phyloP scores from a whole-genome alignment of 2,329 filamentous ascomycete genomes.

The Neofusicoccum cordaticola region DNA sequence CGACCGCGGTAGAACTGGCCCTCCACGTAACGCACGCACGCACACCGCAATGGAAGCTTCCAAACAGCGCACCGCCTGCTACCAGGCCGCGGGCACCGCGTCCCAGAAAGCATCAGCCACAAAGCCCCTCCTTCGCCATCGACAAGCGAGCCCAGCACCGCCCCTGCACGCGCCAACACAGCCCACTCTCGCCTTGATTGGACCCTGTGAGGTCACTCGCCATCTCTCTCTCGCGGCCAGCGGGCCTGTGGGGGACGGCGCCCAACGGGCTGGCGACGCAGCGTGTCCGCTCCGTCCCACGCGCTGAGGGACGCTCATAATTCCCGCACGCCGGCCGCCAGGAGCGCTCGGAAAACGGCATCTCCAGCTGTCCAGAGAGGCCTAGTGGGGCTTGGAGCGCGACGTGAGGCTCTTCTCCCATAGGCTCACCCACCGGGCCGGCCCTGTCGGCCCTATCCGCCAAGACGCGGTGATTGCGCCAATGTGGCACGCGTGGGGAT shows the following conservation, averaged over 20 bases:
- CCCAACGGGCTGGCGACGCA: background rate
- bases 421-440: constrained; percentile 5
- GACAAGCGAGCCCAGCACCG: constrained; percentile 8
- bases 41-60: constrained; percentile 7
- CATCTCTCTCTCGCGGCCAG: background rate
- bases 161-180: constrained; percentile 5
- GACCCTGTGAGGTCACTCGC: background rate
- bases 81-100: constrained; percentile 1
- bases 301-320: background rate
- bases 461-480: constrained; percentile 6
- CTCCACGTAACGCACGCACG: constrained; percentile 9
- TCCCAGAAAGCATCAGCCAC: background rate
- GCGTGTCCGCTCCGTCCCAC: background rate
- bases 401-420: constrained; percentile 5
- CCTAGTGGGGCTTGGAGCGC: background rate
- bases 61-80: background rate
- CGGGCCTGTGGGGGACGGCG: background rate
- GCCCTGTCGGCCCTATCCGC: background rate
- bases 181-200: background rate
- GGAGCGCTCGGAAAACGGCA: constrained; percentile 5
- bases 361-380: background rate
- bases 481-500: constrained; percentile 12
- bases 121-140: background rate
- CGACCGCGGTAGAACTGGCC: background rate
- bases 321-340: background rate